Conservation (phyloP, 257 asterid genomes). For the Solanum acaule region DNA sequence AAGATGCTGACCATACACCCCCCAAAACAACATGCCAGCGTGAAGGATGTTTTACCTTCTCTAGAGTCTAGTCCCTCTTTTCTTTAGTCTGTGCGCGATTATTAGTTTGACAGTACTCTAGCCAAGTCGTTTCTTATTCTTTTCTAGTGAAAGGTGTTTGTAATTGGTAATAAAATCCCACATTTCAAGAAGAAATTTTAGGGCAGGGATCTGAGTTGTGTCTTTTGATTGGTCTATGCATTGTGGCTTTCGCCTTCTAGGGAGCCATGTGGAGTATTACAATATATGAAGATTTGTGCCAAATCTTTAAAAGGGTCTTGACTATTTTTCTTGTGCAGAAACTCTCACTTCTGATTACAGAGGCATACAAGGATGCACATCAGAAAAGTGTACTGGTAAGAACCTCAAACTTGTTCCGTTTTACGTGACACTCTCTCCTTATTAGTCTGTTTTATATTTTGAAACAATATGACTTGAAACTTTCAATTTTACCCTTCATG, state of each 20-base stretch:
- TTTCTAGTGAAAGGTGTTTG: not conserved
- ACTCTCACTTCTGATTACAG: conserved; percentile 77
- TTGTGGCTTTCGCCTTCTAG: not conserved
- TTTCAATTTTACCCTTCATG: not conserved
- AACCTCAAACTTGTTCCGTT: not conserved
- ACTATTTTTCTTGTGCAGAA: conserved; percentile 26
- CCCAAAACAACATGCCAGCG: not conserved
- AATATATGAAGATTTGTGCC: not conserved
- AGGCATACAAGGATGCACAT: conserved; percentile 93
- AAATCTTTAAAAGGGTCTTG: not conserved
- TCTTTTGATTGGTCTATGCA: not conserved
- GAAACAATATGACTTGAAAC: not conserved
- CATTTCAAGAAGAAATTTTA: not conserved
- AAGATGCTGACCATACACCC: not conserved
- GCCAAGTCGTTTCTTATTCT: not conserved
- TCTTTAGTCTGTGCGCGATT: not conserved
- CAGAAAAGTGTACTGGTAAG: conserved; percentile 81
- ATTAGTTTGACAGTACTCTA: not conserved
- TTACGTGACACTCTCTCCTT: not conserved
- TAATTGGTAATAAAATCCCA: not conserved
- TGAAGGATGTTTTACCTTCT: not conserved
- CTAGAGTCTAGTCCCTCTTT: not conserved
- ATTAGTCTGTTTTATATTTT: not conserved
- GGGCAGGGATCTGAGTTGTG: not conserved
- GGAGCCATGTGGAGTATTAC: not conserved